Conservation (phyloP, 192 early-diverging fungal species). For the Coemansia asiatica region DNA sequence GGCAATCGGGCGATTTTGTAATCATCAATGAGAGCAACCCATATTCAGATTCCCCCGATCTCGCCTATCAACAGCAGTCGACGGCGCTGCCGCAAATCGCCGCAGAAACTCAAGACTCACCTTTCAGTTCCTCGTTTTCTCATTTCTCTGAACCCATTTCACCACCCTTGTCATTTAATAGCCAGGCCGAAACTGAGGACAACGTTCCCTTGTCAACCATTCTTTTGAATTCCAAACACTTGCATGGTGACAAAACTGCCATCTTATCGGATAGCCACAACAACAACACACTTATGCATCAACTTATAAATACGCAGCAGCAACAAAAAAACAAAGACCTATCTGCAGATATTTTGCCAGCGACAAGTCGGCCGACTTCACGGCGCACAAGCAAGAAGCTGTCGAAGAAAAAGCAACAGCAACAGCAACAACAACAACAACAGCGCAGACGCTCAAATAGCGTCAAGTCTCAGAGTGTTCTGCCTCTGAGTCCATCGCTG, state of each 20-base stretch:
- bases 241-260: neutral
- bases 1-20: neutral
- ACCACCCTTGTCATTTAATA: neutral
- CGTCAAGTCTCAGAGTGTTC: neutral
- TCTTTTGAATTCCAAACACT: neutral
- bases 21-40: neutral
- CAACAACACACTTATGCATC: neutral
- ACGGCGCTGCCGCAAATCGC: neutral
- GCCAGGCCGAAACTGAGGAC: neutral
- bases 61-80: neutral
- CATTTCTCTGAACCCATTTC: neutral
- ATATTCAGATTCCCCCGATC: neutral
- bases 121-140: neutral
- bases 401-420: conserved; percentile 5
- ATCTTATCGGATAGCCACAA: neutral
- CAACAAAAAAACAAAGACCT: neutral
- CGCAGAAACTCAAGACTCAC: neutral
- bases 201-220: neutral
- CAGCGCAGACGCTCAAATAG: neutral
- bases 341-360: neutral
- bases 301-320: neutral
- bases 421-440: conserved; percentile 11
- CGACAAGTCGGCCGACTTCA: neutral
- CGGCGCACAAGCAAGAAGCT: conserved; percentile 4
- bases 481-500: neutral